These are phyloP conservation scores for Citrus trifoliata DNA, from an alignment of 345 rosid species.

Conservation along the genomic window DNA sequence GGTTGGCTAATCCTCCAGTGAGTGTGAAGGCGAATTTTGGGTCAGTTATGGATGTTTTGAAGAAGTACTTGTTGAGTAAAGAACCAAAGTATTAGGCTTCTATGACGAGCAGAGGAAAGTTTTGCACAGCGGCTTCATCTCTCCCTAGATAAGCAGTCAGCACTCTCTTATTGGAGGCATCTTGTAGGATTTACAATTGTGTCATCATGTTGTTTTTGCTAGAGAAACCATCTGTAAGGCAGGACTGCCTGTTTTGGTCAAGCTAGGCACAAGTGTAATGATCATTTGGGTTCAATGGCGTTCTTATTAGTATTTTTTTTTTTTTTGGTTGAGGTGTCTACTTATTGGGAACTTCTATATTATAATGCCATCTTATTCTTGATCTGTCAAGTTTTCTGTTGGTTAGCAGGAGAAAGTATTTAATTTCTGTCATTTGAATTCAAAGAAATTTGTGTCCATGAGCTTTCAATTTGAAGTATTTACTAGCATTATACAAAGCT, in stretches of 20 bases:
- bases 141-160: not conserved
- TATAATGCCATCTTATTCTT: not conserved
- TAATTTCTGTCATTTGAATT: not conserved
- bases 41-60: constrained; percentile 50
- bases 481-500: not conserved
- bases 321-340: not conserved
- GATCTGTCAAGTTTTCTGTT: not conserved
- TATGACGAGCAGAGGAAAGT: constrained; percentile 8
- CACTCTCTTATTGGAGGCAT: constrained; percentile 5
- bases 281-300: constrained; percentile 2
- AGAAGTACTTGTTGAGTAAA: constrained; percentile 34
- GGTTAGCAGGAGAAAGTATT: not conserved
- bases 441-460: not conserved
- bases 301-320: not conserved
- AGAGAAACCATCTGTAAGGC: constrained; percentile 5
- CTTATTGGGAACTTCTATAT: not conserved
- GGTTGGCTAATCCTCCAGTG: constrained; percentile 48
- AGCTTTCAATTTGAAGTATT: not conserved
- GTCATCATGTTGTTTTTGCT: constrained; percentile 7
- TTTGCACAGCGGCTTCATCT: constrained; percentile 4
- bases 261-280: not conserved
- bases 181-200: constrained; percentile 5
- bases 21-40: constrained; percentile 47
- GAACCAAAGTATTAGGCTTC: constrained; percentile 12
- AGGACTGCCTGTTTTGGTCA: constrained; percentile 4